phyloP scores from a whole-genome alignment of 2,329 filamentous ascomycete species.

The Rosellinia necatrix region DNA sequence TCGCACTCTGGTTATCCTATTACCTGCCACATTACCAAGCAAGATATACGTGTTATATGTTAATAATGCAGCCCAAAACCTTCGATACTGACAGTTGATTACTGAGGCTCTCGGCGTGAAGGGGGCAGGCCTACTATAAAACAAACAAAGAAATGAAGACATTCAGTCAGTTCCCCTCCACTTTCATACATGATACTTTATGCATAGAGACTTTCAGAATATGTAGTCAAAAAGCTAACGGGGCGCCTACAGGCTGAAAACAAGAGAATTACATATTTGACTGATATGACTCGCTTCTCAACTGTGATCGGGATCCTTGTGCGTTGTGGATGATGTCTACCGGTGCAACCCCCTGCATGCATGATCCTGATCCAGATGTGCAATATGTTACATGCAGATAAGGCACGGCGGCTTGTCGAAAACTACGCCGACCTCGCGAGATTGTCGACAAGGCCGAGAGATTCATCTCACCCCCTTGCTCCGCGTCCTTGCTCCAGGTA shows the following conservation, averaged over 20 bases:
- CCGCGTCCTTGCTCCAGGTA: neutral
- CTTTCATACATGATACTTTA: too few species aligned
- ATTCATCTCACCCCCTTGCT: neutral
- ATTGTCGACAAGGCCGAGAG: constrained; percentile 15
- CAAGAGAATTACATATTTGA: too few species aligned
- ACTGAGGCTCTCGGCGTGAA: too few species aligned
- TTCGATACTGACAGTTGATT: too few species aligned
- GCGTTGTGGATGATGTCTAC: constrained; percentile 18
- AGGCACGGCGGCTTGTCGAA: constrained; percentile 25
- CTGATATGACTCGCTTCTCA: too few species aligned
- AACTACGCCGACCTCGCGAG: constrained; percentile 26
- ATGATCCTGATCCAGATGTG: constrained; percentile 18
- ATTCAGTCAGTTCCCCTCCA: too few species aligned
- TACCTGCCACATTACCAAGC: too few species aligned
- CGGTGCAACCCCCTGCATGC: constrained; percentile 30
- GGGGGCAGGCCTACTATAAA: too few species aligned
- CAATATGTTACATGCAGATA: constrained; percentile 8
- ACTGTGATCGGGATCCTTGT: constrained; percentile 20
- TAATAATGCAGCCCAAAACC: too few species aligned
- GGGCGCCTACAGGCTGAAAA: neutral
- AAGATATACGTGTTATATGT: too few species aligned
- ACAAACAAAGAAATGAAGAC: too few species aligned
- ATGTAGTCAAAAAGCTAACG: neutral
- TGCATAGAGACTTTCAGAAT: constrained; percentile 1
- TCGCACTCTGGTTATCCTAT: too few species aligned